A percentile compares a stretch with the other conserved stretches of the same genome.
Conservation (phyloP, 2,329 filamentous ascomycete species). For the Paramyrothecium roridum region DNA sequence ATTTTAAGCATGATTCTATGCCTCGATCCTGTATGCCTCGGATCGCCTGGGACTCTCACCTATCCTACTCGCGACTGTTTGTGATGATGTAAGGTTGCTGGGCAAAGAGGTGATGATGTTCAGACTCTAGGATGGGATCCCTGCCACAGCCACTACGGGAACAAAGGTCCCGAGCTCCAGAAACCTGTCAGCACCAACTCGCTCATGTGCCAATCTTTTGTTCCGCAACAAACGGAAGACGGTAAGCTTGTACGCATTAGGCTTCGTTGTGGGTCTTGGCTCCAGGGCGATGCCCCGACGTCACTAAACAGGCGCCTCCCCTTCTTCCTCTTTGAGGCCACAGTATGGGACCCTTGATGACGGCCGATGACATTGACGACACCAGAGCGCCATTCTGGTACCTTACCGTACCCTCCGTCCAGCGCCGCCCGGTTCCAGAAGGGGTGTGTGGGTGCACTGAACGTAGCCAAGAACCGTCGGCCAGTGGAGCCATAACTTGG, state of each 20-base stretch:
- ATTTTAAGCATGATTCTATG: no score
- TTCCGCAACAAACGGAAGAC: background rate
- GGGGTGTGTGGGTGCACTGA: no score
- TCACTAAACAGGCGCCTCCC: background rate
- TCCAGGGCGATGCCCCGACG: background rate
- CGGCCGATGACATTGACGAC: background rate
- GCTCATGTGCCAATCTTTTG: background rate
- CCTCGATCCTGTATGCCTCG: no score
- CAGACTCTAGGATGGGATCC: background rate
- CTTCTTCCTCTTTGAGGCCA: background rate
- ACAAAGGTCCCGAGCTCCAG: background rate
- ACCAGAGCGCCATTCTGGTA: background rate
- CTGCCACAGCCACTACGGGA: background rate
- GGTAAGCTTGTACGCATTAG: background rate
- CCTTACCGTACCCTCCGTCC: no score
- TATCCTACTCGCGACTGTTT: no score
- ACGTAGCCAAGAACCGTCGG: no score
- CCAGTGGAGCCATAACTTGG: no score
- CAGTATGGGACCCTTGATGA: background rate
- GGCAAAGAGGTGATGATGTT: no score
- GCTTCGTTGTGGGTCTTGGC: background rate
- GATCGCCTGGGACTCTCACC: no score
- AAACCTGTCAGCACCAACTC: background rate
- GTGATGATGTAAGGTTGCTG: no score
- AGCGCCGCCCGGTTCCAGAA: no score